phyloP scores from a whole-genome alignment of 306 rosid genomes.

The Pueraria montana region DNA sequence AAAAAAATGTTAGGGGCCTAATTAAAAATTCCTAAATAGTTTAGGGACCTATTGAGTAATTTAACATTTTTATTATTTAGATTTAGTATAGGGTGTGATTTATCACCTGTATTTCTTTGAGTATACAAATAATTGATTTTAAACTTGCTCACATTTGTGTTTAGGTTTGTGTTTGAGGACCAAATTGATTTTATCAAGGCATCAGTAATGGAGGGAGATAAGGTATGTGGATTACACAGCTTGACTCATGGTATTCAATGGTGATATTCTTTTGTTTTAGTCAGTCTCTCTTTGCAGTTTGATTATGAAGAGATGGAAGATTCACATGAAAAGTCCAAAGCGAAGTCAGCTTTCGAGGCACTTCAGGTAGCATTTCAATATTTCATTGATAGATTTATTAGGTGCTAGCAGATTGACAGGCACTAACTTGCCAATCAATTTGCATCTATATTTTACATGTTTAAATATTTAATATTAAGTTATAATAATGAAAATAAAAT shows the following conservation, averaged over 20 bases:
- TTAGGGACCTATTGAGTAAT: background rate
- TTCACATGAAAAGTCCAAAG: slow-evolving; percentile 71
- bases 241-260: slow-evolving; percentile 34
- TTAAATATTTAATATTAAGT: slow-evolving; percentile 2
- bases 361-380: slow-evolving; percentile 73
- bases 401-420: background rate
- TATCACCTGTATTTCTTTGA: slow-evolving; percentile 32
- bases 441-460: background rate
- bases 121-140: slow-evolving; percentile 41
- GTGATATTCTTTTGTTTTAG: slow-evolving; percentile 50
- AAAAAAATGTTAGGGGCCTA: background rate
- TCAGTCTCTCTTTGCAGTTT: slow-evolving; percentile 60
- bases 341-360: slow-evolving; percentile 79
- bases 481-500: slow-evolving; percentile 10
- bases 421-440: background rate
- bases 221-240: slow-evolving; percentile 56
- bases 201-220: slow-evolving; percentile 90
- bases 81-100: slow-evolving; percentile 2
- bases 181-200: slow-evolving; percentile 96
- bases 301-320: slow-evolving; percentile 59
- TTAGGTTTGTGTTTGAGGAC: slow-evolving; percentile 91
- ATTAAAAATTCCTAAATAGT: background rate
- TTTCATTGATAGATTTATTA: slow-evolving; percentile 5
- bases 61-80: slow-evolving; percentile 27
- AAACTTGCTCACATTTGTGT: slow-evolving; percentile 37